Conservation (phyloP, 164 flowering plant species). For the Chloranthus sessilifolius region DNA sequence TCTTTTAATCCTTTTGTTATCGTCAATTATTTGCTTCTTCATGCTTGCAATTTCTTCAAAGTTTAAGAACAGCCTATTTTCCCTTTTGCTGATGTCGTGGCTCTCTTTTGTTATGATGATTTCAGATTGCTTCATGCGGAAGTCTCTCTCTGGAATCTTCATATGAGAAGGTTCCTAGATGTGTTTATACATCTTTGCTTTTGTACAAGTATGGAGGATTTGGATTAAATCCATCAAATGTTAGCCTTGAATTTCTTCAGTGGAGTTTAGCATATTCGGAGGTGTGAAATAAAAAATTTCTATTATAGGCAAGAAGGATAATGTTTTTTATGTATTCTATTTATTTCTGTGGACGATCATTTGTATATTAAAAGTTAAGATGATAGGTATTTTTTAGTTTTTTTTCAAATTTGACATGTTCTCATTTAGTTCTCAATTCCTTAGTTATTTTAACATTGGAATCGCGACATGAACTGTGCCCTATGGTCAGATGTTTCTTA, state of each 20-base stretch:
- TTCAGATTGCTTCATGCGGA: conserved; percentile 62
- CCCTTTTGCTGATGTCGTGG: too few species aligned
- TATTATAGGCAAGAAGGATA: background rate
- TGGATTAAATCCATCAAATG: conserved; percentile 21
- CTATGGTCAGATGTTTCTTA: too few species aligned
- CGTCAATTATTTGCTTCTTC: background rate
- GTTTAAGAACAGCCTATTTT: too few species aligned
- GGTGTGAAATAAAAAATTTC: conserved; percentile 27
- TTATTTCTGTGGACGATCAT: background rate
- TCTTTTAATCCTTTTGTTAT: background rate
- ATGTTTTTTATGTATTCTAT: background rate
- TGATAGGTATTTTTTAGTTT: background rate
- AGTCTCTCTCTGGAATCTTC: conserved; percentile 56
- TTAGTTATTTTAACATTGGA: background rate
- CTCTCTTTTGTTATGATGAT: background rate
- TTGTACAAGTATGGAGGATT: conserved; percentile 42
- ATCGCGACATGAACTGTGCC: too few species aligned
- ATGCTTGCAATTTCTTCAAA: conserved; percentile 15
- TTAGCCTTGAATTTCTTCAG: conserved; percentile 22
- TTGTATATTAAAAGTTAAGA: background rate
- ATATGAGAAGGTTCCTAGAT: conserved; percentile 48
- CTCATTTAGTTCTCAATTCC: background rate
- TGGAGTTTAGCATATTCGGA: conserved; percentile 49
- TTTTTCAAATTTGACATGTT: background rate
- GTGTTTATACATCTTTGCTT: conserved; percentile 56